Conservation (phyloP, 2,329 filamentous ascomycete genomes). For the Cytospora leucostoma region DNA sequence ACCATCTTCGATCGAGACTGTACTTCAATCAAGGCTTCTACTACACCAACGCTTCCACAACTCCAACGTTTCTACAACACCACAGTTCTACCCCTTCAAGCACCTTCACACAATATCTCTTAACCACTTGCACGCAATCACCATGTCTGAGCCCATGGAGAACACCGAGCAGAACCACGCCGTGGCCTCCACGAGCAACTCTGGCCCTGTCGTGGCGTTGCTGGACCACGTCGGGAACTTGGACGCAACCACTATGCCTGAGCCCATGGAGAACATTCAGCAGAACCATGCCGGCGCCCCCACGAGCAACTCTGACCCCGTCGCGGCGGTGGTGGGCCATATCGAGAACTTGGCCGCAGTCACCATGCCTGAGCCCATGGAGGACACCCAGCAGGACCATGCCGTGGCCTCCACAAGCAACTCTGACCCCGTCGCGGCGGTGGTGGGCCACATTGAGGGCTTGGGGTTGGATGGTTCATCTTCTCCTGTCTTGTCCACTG, state of each 20-base stretch:
- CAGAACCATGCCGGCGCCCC: too few species aligned
- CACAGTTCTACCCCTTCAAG: background rate
- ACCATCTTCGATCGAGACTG: background rate
- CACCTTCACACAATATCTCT: too few species aligned
- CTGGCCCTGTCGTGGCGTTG: slow-evolving; percentile 2
- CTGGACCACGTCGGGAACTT: background rate
- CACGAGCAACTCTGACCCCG: too few species aligned
- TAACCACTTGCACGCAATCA: background rate
- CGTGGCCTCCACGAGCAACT: background rate
- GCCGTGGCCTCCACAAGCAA: background rate
- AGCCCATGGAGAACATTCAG: too few species aligned
- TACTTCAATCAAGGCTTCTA: background rate
- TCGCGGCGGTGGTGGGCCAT: too few species aligned
- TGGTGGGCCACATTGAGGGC: background rate
- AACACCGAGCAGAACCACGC: slow-evolving; percentile 6
- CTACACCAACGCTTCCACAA: background rate
- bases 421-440: background rate
- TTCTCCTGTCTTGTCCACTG: background rate
- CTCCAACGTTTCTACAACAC: background rate
- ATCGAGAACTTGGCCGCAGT: background rate
- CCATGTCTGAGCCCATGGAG: slow-evolving; percentile 1
- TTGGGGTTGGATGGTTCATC: background rate
- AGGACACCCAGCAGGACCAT: slow-evolving; percentile 1
- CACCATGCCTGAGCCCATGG: slow-evolving; percentile 5
- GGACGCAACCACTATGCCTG: too few species aligned